Evolutionary conservation across 768 basidiomycete genomes (phyloP).

Genomic region (Kwoniella bestiolae): DNA sequence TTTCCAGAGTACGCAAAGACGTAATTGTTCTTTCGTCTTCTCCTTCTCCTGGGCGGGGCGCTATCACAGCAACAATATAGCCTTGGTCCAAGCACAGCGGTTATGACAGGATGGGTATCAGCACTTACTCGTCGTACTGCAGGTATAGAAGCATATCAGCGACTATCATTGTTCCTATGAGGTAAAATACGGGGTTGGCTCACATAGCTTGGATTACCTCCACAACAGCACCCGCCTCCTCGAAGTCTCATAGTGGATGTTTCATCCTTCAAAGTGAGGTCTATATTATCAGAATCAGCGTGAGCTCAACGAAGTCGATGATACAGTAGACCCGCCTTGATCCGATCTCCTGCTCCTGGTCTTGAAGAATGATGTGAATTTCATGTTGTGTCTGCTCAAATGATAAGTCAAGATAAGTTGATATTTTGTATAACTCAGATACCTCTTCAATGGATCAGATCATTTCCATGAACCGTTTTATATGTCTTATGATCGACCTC

Average conservation of each 20-base stretch:
- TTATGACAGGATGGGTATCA: too few species aligned
- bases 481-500: too few species aligned
- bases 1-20: not conserved
- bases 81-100: too few species aligned
- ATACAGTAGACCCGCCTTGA: too few species aligned
- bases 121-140: conserved; percentile 3
- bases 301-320: too few species aligned
- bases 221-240: conserved; percentile 2
- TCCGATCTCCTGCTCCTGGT: too few species aligned
- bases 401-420: too few species aligned
- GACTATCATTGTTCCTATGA: not conserved
- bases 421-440: too few species aligned
- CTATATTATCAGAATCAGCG: not conserved
- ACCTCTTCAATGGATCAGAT: too few species aligned
- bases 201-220: not conserved
- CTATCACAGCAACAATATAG: too few species aligned
- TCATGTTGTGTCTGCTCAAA: not conserved
- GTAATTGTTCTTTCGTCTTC: not conserved
- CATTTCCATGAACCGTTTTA: too few species aligned
- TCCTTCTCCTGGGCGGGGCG: not conserved
- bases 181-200: not conserved
- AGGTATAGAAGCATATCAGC: not conserved
- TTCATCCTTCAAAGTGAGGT: not conserved
- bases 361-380: not conserved
- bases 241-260: not conserved